Evolutionary conservation across 2,329 filamentous ascomycete genomes (phyloP), one percentile per base, ranked within the genome.

Genomic region (Camillea tinctor): DNA sequence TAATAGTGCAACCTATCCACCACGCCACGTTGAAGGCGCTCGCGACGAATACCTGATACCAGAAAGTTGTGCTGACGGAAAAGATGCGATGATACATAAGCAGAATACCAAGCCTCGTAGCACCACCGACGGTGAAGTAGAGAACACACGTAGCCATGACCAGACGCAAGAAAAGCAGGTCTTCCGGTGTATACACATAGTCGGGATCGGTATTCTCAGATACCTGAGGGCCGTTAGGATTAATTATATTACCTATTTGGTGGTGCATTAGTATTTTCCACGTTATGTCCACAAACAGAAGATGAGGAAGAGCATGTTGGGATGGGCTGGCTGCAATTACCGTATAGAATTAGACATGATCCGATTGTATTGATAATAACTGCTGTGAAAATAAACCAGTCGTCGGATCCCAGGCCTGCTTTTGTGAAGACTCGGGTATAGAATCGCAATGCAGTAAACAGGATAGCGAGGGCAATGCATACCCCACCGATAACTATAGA

Each of bases 81-180:
- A 71, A 71, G 23, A 71, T 66, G n/a, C 65, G 64, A 2, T 64
- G 56, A 54, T 71, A 72, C 57, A 72, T 63, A 26, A 67, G 59
- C 17, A 71, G 55, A 19, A 71, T 66, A 2, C 68, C 69, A 1
- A 69, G 52, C 51, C 71, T 72, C 9, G 69, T 64, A 1, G 68
- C 55, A 6, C 58, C 58, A 2, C 68, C 57, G 7, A 71, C 61
- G 20, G 60, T 64, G 30, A 67, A 67, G 55, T 72, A 72, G 9
- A 71, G 59, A 9, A 69, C 55, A 5, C 67, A 63, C 5, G 65
- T 58, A n/a, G 62, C 61, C 9, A 63, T 70, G 11, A n/a, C 36
- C 17, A 57, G 50, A 20, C 56, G 48, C 6, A 50, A 51, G 8
- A 19, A 54, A 11, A 56, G n/a, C 26, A 53, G 15, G 19, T 57